Conservation (phyloP, 495 filamentous ascomycete genomes). For the Aspergillus sparsus region DNA sequence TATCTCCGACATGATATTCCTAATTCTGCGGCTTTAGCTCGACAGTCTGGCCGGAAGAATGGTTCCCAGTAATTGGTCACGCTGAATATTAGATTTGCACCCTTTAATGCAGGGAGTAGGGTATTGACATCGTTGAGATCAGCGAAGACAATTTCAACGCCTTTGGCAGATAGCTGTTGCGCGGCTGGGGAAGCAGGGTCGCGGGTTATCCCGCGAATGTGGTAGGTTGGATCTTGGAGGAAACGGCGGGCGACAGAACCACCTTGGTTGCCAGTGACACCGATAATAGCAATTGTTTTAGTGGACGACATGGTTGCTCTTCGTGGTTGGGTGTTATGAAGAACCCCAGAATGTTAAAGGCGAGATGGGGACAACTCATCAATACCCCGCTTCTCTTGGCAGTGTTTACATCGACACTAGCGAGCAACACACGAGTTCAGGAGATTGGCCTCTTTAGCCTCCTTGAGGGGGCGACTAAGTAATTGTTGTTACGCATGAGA, state of each 20-base stretch:
- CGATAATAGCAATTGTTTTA: conserved; percentile 40
- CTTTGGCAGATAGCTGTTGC: conserved; percentile 36
- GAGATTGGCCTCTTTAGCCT: too few species aligned
- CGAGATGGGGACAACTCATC: neutral
- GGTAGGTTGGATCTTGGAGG: conserved; percentile 35
- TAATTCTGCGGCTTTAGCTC: conserved; percentile 16
- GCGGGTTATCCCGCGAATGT: conserved; percentile 44
- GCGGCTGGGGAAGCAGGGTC: conserved; percentile 34
- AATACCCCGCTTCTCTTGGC: too few species aligned
- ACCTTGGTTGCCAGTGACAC: conserved; percentile 48
- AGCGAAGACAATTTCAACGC: conserved; percentile 45
- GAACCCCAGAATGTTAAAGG: neutral
- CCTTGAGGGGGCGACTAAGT: too few species aligned
- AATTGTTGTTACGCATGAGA: too few species aligned
- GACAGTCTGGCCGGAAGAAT: conserved; percentile 33
- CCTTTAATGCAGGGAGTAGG: conserved; percentile 43
- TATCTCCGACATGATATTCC: conserved; percentile 41
- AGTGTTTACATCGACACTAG: too few species aligned
- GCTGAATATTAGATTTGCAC: conserved; percentile 42
- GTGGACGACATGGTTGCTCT: conserved; percentile 7
- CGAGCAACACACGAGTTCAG: too few species aligned
- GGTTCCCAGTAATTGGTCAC: conserved; percentile 48
- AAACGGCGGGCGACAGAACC: conserved; percentile 37
- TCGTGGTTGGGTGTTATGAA: neutral
- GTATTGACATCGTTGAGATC: conserved; percentile 43